phyloP scores from a whole-genome alignment of 2,329 filamentous ascomycete species.

The Nothophoma quercina region DNA sequence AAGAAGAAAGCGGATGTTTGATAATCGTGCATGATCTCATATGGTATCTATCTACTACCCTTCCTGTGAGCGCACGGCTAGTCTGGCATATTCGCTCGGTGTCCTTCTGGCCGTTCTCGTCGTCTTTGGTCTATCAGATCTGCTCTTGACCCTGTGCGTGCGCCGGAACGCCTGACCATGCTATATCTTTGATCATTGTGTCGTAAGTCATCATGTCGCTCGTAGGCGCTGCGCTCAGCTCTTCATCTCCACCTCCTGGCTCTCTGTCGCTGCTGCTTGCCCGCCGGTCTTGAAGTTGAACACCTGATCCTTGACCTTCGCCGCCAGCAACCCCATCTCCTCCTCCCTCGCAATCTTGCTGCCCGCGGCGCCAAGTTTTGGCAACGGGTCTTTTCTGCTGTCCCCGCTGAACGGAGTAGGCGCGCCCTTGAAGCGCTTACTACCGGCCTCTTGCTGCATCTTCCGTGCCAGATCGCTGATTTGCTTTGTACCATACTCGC shows the following conservation, averaged over 20 bases:
- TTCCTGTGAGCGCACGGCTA: too few species aligned
- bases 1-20: too few species aligned
- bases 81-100: too few species aligned
- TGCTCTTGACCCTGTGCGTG: too few species aligned
- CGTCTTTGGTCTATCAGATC: too few species aligned
- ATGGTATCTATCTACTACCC: too few species aligned
- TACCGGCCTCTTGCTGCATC: constrained; percentile 69
- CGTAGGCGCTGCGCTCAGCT: constrained; percentile 21
- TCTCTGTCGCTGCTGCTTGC: constrained; percentile 14
- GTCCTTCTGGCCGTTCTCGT: too few species aligned
- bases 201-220: neutral
- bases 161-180: constrained; percentile 6
- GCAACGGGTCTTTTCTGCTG: constrained; percentile 54
- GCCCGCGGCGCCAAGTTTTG: constrained; percentile 68
- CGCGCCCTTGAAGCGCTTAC: constrained; percentile 43
- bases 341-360: constrained; percentile 69
- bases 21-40: too few species aligned
- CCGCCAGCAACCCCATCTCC: constrained; percentile 67
- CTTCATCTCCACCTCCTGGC: constrained; percentile 43
- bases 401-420: constrained; percentile 18
- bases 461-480: constrained; percentile 88
- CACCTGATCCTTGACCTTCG: constrained; percentile 68
- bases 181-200: neutral
- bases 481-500: constrained; percentile 91
- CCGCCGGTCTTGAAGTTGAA: constrained; percentile 52